phyloP scores from a whole-genome alignment of 192 early-diverging fungal genomes.

The Umbelopsis ramanniana region DNA sequence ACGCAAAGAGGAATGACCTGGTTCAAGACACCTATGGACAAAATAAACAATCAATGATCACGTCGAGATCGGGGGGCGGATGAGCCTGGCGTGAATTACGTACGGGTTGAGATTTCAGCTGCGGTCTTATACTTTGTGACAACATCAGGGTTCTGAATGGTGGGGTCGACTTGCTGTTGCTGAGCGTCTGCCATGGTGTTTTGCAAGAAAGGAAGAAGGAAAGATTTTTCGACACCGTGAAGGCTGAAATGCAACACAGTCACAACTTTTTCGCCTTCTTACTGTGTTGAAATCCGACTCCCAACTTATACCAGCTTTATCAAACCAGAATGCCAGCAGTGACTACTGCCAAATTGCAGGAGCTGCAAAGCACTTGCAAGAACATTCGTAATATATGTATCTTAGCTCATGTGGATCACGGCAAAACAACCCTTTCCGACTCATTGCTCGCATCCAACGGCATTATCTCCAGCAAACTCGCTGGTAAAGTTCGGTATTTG shows the following conservation, averaged over 20 bases:
- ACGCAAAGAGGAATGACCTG: conserved; percentile 69
- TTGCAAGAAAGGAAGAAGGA: conserved; percentile 15
- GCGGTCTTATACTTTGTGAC: conserved; percentile 93
- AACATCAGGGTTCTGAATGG: conserved; percentile 73
- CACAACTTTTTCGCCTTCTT: conserved; percentile 14
- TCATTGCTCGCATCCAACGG: conserved; percentile 96
- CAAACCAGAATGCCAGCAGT: conserved; percentile 64
- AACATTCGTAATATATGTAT: conserved; percentile 97
- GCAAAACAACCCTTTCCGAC: conserved; percentile 97
- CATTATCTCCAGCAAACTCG: conserved; percentile 93
- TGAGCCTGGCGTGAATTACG: conserved; percentile 16
- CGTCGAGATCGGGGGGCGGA: neutral
- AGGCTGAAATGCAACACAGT: neutral
- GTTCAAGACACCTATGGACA: conserved; percentile 65
- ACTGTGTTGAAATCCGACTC: neutral
- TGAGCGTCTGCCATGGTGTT: conserved; percentile 30
- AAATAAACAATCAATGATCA: conserved; percentile 27
- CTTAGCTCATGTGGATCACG: conserved; percentile 98
- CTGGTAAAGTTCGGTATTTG: conserved; percentile 94
- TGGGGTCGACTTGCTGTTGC: conserved; percentile 42
- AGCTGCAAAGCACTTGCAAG: conserved; percentile 68
- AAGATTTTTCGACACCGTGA: conserved; percentile 12
- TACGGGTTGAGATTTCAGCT: conserved; percentile 87
- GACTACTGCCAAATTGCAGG: conserved; percentile 63
- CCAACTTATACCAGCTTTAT: neutral